Conservation (phyloP, 2,329 filamentous ascomycete species). For the Fusarium begoniae region DNA sequence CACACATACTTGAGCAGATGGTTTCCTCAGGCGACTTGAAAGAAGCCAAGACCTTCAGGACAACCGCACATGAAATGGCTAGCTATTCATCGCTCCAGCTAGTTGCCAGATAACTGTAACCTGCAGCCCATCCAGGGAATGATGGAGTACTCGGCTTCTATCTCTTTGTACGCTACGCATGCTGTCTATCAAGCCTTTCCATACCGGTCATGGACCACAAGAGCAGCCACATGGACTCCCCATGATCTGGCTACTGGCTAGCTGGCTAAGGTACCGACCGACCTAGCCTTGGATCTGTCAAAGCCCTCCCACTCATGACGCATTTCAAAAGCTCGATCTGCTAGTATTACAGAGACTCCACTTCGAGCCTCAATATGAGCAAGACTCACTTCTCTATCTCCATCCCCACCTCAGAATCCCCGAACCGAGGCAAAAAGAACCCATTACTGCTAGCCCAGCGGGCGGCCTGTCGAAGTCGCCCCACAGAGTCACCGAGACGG, state of each 20-base stretch:
- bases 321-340: not conserved
- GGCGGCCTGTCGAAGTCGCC: slow-evolving; percentile 1
- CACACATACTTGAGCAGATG: slow-evolving; percentile 21
- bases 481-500: slow-evolving; percentile 19
- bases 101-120: slow-evolving; percentile 7
- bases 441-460: not conserved
- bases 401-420: slow-evolving; percentile 15
- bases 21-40: slow-evolving; percentile 28
- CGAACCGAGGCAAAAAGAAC: slow-evolving; percentile 24
- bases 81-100: not conserved
- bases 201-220: not conserved
- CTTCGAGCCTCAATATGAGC: slow-evolving; percentile 16
- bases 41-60: slow-evolving; percentile 20
- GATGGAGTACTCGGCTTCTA: slow-evolving; percentile 21
- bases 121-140: slow-evolving; percentile 17
- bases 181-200: slow-evolving; percentile 1
- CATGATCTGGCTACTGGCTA: not conserved
- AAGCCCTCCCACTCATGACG: slow-evolving; percentile 2
- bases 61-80: not conserved
- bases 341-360: slow-evolving; percentile 1
- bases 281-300: slow-evolving; percentile 5
- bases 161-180: slow-evolving; percentile 19
- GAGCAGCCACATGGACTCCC: not conserved
- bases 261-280: not conserved
- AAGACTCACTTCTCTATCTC: not conserved